Conservation (phyloP, 1,284 basidiomycete genomes). For the Sporisorium scitamineum region DNA sequence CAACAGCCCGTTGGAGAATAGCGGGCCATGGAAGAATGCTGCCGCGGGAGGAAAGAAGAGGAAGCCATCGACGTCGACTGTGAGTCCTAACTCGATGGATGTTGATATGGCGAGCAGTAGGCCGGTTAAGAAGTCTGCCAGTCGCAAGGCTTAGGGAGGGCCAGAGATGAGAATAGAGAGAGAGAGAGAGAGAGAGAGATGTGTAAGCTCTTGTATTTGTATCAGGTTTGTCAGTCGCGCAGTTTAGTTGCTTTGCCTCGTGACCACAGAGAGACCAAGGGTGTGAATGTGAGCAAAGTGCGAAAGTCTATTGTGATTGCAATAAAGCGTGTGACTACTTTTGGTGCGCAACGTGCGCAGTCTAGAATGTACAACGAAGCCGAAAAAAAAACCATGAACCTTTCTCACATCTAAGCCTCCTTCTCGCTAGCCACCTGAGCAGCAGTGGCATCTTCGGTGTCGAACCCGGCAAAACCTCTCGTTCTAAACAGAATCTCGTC, state of each 20-base stretch:
- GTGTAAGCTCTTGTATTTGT: slow-evolving; percentile 23
- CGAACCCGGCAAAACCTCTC: slow-evolving; percentile 26
- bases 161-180: slow-evolving; percentile 1
- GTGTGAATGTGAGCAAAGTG: not conserved
- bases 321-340: no score
- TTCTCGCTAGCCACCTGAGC: not conserved
- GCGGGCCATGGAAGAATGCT: not conserved
- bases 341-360: no score
- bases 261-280: no score
- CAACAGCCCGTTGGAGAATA: slow-evolving; percentile 4
- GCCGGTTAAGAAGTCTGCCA: slow-evolving; percentile 26
- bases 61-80: slow-evolving; percentile 22
- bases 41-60: slow-evolving; percentile 25
- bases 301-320: not conserved
- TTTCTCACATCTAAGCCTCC: not conserved
- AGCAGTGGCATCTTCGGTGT: slow-evolving; percentile 3
- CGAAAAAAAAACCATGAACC: not conserved
- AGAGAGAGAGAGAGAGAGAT: not conserved
- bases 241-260: not conserved
- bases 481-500: slow-evolving; percentile 45
- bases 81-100: slow-evolving; percentile 10
- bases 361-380: not conserved
- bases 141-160: slow-evolving; percentile 3
- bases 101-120: slow-evolving; percentile 21
- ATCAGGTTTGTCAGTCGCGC: not conserved